Evolutionary conservation across 148 eudicot genomes (phyloP).

Genomic region (Diospyros lotus): DNA sequence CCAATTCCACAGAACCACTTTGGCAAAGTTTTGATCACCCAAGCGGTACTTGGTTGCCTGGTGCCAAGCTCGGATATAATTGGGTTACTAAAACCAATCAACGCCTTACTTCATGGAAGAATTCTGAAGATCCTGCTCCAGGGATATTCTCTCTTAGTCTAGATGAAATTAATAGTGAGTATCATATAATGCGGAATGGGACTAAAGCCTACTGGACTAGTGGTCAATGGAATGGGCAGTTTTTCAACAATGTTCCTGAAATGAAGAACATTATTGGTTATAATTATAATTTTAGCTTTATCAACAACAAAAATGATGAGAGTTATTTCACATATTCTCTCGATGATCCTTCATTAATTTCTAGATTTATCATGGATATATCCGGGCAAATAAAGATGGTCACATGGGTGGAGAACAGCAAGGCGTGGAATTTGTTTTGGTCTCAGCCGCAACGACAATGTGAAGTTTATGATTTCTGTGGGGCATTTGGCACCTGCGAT

Average conservation of each 20-base stretch:
- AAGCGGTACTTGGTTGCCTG: constrained; percentile 50
- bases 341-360: constrained; percentile 24
- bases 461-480: constrained; percentile 52
- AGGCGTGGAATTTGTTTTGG: constrained; percentile 54
- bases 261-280: constrained; percentile 34
- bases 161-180: constrained; percentile 25
- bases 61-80: constrained; percentile 33
- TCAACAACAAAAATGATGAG: constrained; percentile 33
- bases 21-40: constrained; percentile 57
- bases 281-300: constrained; percentile 47
- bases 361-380: constrained; percentile 50
- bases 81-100: constrained; percentile 18
- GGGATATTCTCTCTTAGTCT: constrained; percentile 46
- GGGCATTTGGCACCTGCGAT: constrained; percentile 43
- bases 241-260: constrained; percentile 51
- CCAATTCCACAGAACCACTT: constrained; percentile 13
- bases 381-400: constrained; percentile 45
- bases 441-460: constrained; percentile 57
- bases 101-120: constrained; percentile 47
- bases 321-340: constrained; percentile 49
- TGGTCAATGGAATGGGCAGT: constrained; percentile 43
- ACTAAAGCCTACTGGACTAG: constrained; percentile 30
- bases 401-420: constrained; percentile 31
- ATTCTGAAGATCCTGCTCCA: constrained; percentile 38
- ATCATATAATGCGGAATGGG: constrained; percentile 41